These are phyloP conservation scores for Syzygium syzygioides DNA, from an alignment of 441 rosid genomes.

Conservation along the genomic window DNA sequence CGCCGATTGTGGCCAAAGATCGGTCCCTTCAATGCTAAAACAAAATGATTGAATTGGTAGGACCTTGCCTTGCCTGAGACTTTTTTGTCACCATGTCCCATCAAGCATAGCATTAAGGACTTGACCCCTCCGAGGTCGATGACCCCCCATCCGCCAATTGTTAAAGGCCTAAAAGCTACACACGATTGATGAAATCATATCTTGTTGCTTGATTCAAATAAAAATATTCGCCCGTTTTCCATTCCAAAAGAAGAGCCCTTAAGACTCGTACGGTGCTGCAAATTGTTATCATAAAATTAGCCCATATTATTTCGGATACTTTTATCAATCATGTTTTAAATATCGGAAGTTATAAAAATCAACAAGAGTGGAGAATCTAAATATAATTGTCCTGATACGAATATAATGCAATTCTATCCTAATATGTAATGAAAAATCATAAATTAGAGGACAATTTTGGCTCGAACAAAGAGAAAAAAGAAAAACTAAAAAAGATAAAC, in stretches of 20 bases:
- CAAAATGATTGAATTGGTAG: background rate
- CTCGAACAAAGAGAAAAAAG: background rate
- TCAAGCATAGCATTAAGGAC: background rate
- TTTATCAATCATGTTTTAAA: too few relatives aligned
- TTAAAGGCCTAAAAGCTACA: background rate
- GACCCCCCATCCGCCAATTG: background rate
- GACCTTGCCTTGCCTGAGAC: rapidly evolving
- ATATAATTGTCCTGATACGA: too few relatives aligned
- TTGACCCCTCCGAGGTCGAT: background rate
- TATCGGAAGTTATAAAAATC: too few relatives aligned
- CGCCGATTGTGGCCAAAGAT: too few relatives aligned
- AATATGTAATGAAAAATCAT: too few relatives aligned
- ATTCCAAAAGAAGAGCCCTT: background rate
- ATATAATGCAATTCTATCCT: too few relatives aligned
- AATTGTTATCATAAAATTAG: background rate
- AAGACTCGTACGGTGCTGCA: background rate
- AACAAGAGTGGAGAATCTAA: too few relatives aligned
- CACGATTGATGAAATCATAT: too few relatives aligned
- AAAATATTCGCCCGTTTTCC: background rate
- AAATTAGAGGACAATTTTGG: too few relatives aligned
- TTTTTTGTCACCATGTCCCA: background rate
- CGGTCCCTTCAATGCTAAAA: too few relatives aligned
- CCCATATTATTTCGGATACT: background rate
- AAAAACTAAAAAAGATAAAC: background rate
- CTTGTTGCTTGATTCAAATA: too few relatives aligned